Conservation (phyloP, 176 grass and related monocot genomes). For the Carex myosuroides region DNA sequence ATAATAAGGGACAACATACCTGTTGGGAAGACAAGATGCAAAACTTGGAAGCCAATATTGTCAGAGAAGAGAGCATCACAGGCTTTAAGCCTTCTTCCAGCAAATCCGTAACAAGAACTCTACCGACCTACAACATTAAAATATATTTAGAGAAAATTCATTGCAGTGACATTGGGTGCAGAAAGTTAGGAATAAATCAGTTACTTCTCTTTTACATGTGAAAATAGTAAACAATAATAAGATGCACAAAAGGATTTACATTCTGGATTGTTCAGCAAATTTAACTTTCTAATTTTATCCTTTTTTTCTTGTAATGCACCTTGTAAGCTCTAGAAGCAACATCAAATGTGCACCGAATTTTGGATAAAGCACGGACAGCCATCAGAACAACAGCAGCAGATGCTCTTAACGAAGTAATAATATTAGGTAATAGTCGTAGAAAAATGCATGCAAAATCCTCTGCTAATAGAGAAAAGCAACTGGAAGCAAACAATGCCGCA, state of each 20-base stretch:
- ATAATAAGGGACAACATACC: slow-evolving; percentile 22
- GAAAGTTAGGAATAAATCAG: neutral
- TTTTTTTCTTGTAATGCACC: slow-evolving; percentile 33
- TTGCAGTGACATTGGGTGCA: neutral
- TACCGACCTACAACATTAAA: slow-evolving; percentile 50
- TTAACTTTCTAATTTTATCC: neutral
- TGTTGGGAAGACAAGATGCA: slow-evolving; percentile 35
- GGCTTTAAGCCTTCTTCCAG: slow-evolving; percentile 55
- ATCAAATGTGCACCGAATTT: slow-evolving; percentile 54
- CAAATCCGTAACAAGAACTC: slow-evolving; percentile 33
- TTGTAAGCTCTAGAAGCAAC: slow-evolving; percentile 62
- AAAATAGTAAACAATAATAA: neutral
- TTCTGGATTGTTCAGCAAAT: neutral
- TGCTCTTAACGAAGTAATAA: slow-evolving; percentile 31
- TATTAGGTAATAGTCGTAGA: slow-evolving; percentile 41
- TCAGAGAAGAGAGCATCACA: slow-evolving; percentile 55
- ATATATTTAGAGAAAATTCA: neutral
- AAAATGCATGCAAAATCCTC: slow-evolving; percentile 67
- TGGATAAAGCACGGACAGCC: slow-evolving; percentile 56
- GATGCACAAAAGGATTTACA: neutral
- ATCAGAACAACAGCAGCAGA: slow-evolving; percentile 35
- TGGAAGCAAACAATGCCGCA: slow-evolving; percentile 62
- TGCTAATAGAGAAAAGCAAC: slow-evolving; percentile 54
- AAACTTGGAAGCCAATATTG: slow-evolving; percentile 58
- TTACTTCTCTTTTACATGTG: neutral